Conservation (phyloP, 192 early-diverging fungal genomes). For the Podila verticillata region DNA sequence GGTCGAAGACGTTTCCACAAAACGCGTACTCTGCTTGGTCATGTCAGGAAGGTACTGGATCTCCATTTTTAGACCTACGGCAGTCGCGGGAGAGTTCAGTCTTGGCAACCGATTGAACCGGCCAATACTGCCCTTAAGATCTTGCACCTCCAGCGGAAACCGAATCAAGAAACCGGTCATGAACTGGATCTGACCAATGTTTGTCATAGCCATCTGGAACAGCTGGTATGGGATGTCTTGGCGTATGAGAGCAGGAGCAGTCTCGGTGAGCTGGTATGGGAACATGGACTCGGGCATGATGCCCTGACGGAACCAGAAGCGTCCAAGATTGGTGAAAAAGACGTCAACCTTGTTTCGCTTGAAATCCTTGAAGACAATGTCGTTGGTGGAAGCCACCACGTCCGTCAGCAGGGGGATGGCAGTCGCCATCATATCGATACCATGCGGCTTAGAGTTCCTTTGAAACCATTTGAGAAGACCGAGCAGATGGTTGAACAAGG, state of each 20-base stretch:
- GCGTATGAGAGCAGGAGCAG: conserved; percentile 30
- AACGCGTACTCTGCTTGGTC: conserved; percentile 3
- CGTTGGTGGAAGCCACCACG: conserved; percentile 60
- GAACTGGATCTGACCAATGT: conserved; percentile 66
- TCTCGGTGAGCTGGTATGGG: conserved; percentile 40
- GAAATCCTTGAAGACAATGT: conserved; percentile 61
- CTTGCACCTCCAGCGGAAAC: conserved; percentile 58
- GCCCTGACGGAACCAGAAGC: conserved; percentile 62
- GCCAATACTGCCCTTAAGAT: conserved; percentile 59
- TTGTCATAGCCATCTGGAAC: conserved; percentile 58
- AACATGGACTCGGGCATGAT: conserved; percentile 61
- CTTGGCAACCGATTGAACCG: conserved; percentile 52
- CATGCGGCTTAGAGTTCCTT: conserved; percentile 52
- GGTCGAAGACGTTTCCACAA: background rate
- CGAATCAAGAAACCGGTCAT: conserved; percentile 61
- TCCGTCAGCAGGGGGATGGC: conserved; percentile 61
- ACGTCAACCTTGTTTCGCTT: conserved; percentile 67
- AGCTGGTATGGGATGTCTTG: conserved; percentile 55
- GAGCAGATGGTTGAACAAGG: conserved; percentile 63
- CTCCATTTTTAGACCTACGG: conserved; percentile 7
- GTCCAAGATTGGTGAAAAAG: conserved; percentile 57
- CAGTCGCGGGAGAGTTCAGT: conserved; percentile 4
- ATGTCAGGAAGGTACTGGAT: conserved; percentile 55
- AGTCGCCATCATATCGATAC: conserved; percentile 48
- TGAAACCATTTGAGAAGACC: conserved; percentile 67